Base-by-base conservation (phyloP, 345 rosid species). In the Ailanthus altissimus region DNA sequence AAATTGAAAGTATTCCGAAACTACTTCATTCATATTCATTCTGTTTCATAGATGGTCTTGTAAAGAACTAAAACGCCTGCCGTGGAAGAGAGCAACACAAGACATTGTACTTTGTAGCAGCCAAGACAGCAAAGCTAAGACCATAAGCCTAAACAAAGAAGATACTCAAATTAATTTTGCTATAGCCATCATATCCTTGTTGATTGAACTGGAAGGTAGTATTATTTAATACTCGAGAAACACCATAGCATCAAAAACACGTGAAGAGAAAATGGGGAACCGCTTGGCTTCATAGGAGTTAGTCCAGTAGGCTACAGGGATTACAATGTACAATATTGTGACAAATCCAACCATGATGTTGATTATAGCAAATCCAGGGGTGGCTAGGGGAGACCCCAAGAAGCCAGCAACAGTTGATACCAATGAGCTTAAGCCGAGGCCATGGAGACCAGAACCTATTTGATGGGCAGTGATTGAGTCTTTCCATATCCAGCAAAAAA, bases 391-490 rank as follows among this genome's bases (percentile, higher is more conserved):
- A 76, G 87, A 85, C 28, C 93, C 94, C 46, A 92, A 40, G 92
- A 85, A 94, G 70, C 89, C 68, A 40, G 89, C 88, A 70, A 91
- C 80, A 0, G 90, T 88, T 15, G 97, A 79, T n/a, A n/a, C 97
- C 97, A 94, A 74, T 92, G 97, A 88, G 53, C 92, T 93, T 14
- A 92, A 67, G 26, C 97, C 93, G 1, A 89, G 86, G 26, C 93
- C 97, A 1, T 70, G 64, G n/a, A 84, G 66, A 25, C 93, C 97
- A 0, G 88, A 88, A 15, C 94, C 97, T 3, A 92, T 23, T 61
- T 90, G 89, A 40, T 92, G 97, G 13, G 90, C 92, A 0, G 83
- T 85, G 67, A 90, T 68, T 0, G 89, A 87, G 77, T 88, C 76
- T 76, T 84, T 90, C 95, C 98, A 92, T 51, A 91, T 79, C 90